Evolutionary conservation across 1,284 basidiomycete genomes (phyloP).

Genomic region (Cryptococcus amylolentus): DNA sequence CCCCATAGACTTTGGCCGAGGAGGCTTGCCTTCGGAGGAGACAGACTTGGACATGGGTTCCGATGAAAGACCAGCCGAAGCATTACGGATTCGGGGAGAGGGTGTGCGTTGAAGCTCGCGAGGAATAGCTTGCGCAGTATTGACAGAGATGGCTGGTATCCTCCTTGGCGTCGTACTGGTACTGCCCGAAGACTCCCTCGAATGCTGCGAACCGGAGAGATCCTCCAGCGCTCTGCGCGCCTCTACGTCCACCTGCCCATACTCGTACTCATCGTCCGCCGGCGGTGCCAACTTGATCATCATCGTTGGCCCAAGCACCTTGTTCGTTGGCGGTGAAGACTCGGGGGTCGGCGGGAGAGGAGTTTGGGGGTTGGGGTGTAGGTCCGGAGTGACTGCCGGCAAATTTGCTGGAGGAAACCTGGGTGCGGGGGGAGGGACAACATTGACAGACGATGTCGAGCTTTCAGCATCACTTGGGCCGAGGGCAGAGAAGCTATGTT

Average conservation of each 20-base stretch:
- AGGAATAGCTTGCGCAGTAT: conserved; percentile 4
- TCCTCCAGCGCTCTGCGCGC: background rate
- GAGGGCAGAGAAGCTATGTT: conserved; percentile 20
- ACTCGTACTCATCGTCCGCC: conserved; percentile 20
- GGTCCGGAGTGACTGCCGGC: conserved; percentile 14
- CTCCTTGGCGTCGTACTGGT: conserved; percentile 8
- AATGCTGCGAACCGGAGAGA: background rate
- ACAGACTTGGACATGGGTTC: background rate
- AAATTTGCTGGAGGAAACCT: conserved; percentile 5
- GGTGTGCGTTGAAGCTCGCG: conserved; percentile 10
- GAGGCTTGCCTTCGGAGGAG: conserved; percentile 7
- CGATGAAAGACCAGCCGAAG: background rate
- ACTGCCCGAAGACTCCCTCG: background rate
- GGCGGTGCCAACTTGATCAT: conserved; percentile 36
- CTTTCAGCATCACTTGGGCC: conserved; percentile 7
- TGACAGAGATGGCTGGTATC: conserved; percentile 12
- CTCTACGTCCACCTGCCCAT: conserved; percentile 22
- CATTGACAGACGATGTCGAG: no score
- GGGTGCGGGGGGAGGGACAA: conserved; percentile 15
- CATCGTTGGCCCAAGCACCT: conserved; percentile 26
- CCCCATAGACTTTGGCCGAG: conserved; percentile 20
- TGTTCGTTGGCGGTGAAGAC: conserved; percentile 27
- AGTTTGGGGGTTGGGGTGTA: conserved; percentile 16
- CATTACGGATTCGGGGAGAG: conserved; percentile 1
- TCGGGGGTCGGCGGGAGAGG: conserved; percentile 33